Evolutionary conservation across 1,139 yeast species (phyloP).

Genomic region (Suhomyces wounanorum): DNA sequence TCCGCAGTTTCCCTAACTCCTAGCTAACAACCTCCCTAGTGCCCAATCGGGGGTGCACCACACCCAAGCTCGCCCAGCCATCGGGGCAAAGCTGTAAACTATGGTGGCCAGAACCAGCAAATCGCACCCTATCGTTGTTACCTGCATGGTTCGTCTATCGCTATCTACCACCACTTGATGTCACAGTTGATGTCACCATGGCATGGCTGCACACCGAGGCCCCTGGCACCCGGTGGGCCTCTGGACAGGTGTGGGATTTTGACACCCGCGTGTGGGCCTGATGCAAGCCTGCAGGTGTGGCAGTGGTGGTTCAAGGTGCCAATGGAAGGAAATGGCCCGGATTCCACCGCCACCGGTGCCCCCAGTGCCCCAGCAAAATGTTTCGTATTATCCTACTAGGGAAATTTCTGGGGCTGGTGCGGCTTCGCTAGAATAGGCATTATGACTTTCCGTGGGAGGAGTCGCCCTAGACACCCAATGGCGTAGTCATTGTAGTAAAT

Average conservation of each 20-base stretch:
- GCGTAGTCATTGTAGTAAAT: too few species aligned
- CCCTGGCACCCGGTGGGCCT: too few species aligned
- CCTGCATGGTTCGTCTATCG: background rate
- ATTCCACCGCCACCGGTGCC: background rate
- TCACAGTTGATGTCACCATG: too few species aligned
- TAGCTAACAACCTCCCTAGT: too few species aligned
- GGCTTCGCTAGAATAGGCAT: background rate
- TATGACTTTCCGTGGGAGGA: background rate
- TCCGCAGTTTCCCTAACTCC: too few species aligned
- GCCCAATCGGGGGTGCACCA: background rate
- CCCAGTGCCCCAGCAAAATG: background rate
- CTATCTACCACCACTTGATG: background rate
- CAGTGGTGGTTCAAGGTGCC: too few species aligned
- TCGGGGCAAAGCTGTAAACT: background rate
- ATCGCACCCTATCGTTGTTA: background rate
- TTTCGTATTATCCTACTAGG: constrained; percentile 4
- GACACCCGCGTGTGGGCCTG: too few species aligned
- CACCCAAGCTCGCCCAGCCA: background rate
- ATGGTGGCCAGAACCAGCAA: background rate
- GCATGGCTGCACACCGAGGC: background rate
- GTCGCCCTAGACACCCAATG: too few species aligned
- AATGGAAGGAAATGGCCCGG: too few species aligned
- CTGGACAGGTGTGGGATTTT: too few species aligned
- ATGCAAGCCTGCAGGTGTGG: too few species aligned
- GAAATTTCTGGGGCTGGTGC: constrained; percentile 3